Conservation (phyloP, 495 filamentous ascomycete genomes). For the Penicillium goetzii region DNA sequence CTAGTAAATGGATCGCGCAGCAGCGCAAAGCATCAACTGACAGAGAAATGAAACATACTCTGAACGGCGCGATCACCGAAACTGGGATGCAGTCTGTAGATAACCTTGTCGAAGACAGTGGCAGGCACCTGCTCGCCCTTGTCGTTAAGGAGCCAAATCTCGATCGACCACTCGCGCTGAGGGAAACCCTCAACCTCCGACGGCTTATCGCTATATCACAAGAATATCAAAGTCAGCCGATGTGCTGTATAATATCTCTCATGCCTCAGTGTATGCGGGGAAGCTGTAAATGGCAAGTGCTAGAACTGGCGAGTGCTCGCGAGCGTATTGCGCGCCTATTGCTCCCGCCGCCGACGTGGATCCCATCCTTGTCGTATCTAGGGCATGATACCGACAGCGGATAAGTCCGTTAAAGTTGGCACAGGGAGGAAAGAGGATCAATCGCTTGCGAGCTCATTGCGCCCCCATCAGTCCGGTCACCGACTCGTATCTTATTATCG, state of each 20-base stretch:
- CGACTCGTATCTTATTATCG: neutral
- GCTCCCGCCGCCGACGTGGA: too few species aligned
- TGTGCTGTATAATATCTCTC: neutral
- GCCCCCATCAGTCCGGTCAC: neutral
- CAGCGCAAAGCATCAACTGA: neutral
- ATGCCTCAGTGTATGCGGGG: constrained; percentile 14
- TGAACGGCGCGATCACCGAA: constrained; percentile 80
- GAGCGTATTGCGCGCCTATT: too few species aligned
- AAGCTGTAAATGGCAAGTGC: constrained; percentile 3
- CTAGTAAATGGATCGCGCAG: neutral
- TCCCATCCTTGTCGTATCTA: neutral
- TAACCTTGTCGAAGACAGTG: constrained; percentile 84
- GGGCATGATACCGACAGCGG: too few species aligned
- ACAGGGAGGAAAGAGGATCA: too few species aligned
- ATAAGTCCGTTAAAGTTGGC: too few species aligned
- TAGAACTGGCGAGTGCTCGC: too few species aligned
- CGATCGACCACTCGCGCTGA: constrained; percentile 73
- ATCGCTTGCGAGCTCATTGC: neutral
- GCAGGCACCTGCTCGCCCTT: constrained; percentile 71
- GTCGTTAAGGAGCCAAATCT: constrained; percentile 63
- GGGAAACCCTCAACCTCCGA: constrained; percentile 85
- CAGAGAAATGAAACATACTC: constrained; percentile 57
- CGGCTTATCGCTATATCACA: constrained; percentile 57
- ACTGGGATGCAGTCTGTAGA: constrained; percentile 90
- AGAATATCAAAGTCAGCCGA: constrained; percentile 17